Percentiles rank a stretch among this genome's conserved stretches.
These are phyloP conservation scores for Tubosaeta brunneosetosa DNA, from an alignment of 768 basidiomycete genomes.

Conservation along the genomic window DNA sequence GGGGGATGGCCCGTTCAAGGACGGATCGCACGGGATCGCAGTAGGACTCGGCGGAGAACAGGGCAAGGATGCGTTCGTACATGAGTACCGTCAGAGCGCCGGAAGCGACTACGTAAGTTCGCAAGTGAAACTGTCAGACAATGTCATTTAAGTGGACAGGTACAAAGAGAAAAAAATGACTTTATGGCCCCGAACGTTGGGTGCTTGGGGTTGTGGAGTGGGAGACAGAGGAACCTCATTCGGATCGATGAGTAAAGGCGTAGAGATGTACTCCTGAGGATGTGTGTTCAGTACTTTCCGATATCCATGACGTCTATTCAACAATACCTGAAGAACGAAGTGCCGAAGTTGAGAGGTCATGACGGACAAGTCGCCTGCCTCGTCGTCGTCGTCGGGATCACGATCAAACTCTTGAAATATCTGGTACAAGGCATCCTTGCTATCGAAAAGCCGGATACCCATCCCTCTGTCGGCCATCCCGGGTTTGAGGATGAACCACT, in stretches of 20 bases:
- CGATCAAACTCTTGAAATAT: slow-evolving; percentile 84
- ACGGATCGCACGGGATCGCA: slow-evolving; percentile 36
- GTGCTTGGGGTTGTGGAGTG: slow-evolving; percentile 6
- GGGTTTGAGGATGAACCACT: slow-evolving; percentile 96
- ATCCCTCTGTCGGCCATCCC: slow-evolving; percentile 96
- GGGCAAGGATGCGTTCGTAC: slow-evolving; percentile 75
- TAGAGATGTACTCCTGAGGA: slow-evolving; percentile 75
- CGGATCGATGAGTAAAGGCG: slow-evolving; percentile 77
- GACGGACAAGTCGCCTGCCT: slow-evolving; percentile 49
- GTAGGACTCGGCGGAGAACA: slow-evolving; percentile 82
- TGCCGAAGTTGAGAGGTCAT: slow-evolving; percentile 86
- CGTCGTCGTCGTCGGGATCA: slow-evolving; percentile 46
- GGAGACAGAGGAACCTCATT: slow-evolving; percentile 34
- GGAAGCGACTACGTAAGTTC: slow-evolving; percentile 78
- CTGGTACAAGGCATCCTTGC: slow-evolving; percentile 58
- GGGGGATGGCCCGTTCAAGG: slow-evolving; percentile 24
- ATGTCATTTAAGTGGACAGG: slow-evolving; percentile 9
- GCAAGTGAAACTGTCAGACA: slow-evolving; percentile 76
- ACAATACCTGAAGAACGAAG: slow-evolving; percentile 86
- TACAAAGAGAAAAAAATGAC: slow-evolving; percentile 33
- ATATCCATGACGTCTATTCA: slow-evolving; percentile 3
- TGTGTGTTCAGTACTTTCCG: slow-evolving; percentile 1
- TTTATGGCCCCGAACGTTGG: slow-evolving; percentile 49
- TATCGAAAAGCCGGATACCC: slow-evolving; percentile 88
- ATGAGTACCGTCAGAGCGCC: slow-evolving; percentile 79